Percentiles rank a stretch among this genome's conserved stretches.
Evolutionary conservation across 805 yeast species (phyloP).

Genomic region (Yarrowia yakushimensis): DNA sequence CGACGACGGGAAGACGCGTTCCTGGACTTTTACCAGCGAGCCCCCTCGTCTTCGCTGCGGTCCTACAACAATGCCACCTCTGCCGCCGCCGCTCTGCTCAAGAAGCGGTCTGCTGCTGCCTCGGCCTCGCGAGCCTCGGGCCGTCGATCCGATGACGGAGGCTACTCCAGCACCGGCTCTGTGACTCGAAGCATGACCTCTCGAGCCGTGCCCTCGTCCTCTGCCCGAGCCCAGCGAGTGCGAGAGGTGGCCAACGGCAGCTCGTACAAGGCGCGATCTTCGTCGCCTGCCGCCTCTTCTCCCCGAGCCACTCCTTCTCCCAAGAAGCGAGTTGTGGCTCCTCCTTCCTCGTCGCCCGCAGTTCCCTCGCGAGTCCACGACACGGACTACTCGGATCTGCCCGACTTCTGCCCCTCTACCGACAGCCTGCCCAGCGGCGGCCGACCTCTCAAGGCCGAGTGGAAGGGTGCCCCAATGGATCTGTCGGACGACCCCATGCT

Average conservation of each 20-base stretch:
- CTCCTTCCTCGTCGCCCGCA: constrained; percentile 44
- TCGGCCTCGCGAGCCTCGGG: not conserved
- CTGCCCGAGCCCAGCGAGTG: constrained; percentile 3
- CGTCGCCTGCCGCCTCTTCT: constrained; percentile 1
- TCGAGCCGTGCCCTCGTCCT: not conserved
- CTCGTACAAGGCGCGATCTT: not conserved
- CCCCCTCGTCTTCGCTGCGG: constrained; percentile 6
- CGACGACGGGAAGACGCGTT: constrained; percentile 23
- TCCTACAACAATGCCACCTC: constrained; percentile 21
- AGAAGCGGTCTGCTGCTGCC: not conserved
- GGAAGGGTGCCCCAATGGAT: constrained; percentile 99
- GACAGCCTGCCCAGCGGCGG: constrained; percentile 56
- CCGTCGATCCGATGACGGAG: constrained; percentile 4
- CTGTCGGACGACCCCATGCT: constrained; percentile 71
- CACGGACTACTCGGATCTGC: constrained; percentile 43
- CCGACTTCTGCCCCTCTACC: constrained; percentile 78
- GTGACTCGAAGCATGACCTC: constrained; percentile 8
- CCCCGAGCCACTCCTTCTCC: constrained; percentile 22
- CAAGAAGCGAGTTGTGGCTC: constrained; percentile 24
- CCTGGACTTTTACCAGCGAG: constrained; percentile 16
- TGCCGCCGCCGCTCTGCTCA: constrained; percentile 15
- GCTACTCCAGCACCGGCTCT: not conserved
- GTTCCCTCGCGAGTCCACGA: constrained; percentile 42
- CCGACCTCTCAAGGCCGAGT: constrained; percentile 80
- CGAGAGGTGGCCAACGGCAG: constrained; percentile 19